Percentiles rank a stretch among this genome's conserved stretches.
Evolutionary conservation across 2,329 filamentous ascomycete genomes (phyloP).

Genomic region (Atkinsonella hypoxylon): DNA sequence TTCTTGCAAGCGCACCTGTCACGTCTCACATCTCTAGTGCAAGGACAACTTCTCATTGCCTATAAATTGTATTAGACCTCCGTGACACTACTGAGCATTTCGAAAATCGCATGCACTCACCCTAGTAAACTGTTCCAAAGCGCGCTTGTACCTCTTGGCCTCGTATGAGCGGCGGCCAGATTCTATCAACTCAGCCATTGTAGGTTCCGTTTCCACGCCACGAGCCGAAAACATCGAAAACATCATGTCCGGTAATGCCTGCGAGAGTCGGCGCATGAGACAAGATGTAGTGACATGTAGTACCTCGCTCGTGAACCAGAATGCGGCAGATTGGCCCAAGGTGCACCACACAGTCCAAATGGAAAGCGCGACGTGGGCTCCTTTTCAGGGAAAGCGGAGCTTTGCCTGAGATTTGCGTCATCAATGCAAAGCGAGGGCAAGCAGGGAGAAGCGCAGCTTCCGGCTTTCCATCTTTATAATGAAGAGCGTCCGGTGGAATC

Average conservation of each 20-base stretch:
- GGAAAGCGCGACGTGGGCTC: neutral
- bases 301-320: neutral
- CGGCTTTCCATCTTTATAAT: no score
- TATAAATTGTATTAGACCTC: constrained; percentile 8
- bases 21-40: constrained; percentile 21
- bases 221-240: constrained; percentile 8
- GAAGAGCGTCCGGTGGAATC: no score
- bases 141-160: constrained; percentile 21
- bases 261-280: constrained; percentile 7
- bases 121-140: constrained; percentile 25
- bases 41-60: constrained; percentile 26
- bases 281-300: neutral
- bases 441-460: no score
- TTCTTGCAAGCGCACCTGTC: constrained; percentile 28
- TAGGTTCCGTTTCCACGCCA: neutral
- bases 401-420: no score
- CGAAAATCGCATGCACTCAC: constrained; percentile 10
- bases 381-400: no score
- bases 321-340: neutral
- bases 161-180: constrained; percentile 23
- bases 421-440: no score
- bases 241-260: constrained; percentile 7
- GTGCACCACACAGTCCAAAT: neutral
- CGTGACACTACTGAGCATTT: neutral
- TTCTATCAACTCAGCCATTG: constrained; percentile 12